Percentiles rank a stretch among this genome's conserved stretches.
Conservation (phyloP, 164 flowering plant species). For the Tetracentron sinense region DNA sequence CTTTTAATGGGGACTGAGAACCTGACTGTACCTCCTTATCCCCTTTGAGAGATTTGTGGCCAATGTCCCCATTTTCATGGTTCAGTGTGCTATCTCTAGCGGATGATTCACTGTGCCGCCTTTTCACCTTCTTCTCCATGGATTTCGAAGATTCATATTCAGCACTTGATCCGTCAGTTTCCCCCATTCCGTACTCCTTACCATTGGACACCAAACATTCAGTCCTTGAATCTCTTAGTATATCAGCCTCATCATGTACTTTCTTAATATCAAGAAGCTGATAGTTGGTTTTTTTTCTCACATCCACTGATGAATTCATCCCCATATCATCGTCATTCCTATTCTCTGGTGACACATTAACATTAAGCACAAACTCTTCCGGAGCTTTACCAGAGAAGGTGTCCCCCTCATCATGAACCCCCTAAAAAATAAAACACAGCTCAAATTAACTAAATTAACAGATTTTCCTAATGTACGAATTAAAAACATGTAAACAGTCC, state of each 20-base stretch:
- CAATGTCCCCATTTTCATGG: conserved; percentile 26
- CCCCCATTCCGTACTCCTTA: not conserved
- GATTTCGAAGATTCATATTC: conserved; percentile 3
- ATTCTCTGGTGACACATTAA: not conserved
- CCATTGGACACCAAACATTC: not conserved
- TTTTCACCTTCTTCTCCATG: conserved; percentile 9
- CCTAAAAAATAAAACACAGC: conserved; percentile 27
- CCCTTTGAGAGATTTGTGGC: conserved; percentile 4
- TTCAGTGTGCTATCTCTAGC: not conserved
- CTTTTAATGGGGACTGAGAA: conserved; percentile 25
- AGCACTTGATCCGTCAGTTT: not conserved
- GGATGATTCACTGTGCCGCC: conserved; percentile 5
- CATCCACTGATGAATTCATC: not conserved
- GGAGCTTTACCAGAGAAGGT: conserved; percentile 3
- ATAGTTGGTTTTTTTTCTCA: no score
- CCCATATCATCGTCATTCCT: conserved; percentile 13
- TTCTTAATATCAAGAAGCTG: not conserved
- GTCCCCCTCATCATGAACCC: no score
- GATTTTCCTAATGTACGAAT: not conserved
- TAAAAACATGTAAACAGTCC: conserved; percentile 31
- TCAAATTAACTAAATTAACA: not conserved
- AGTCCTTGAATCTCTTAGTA: conserved; percentile 7
- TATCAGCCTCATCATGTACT: conserved; percentile 9
- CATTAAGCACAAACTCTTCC: conserved; percentile 7
- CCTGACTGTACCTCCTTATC: conserved; percentile 3